These are phyloP conservation scores for Suhomyces bolitotheri DNA, from an alignment of 1,139 yeast species.

Conservation along the genomic window DNA sequence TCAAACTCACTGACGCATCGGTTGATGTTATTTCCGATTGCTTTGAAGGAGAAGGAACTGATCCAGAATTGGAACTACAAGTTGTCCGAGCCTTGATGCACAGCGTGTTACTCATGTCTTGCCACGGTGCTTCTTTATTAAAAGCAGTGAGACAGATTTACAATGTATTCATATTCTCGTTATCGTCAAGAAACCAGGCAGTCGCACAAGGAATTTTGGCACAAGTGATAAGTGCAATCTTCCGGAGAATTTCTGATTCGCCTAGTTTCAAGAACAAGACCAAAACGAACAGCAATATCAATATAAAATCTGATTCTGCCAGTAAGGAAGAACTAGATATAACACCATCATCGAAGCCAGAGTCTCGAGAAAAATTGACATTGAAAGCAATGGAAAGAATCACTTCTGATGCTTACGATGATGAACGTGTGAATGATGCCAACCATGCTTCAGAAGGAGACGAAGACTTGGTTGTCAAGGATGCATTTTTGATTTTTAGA, in stretches of 20 bases:
- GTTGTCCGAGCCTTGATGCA: constrained; percentile 89
- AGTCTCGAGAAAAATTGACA: constrained; percentile 44
- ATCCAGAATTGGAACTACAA: constrained; percentile 84
- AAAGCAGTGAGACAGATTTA: constrained; percentile 93
- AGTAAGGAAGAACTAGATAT: constrained; percentile 20
- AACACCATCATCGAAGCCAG: constrained; percentile 7
- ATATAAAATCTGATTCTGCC: constrained; percentile 22
- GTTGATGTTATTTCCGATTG: constrained; percentile 83
- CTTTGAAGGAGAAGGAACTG: constrained; percentile 90
- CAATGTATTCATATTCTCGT: constrained; percentile 83
- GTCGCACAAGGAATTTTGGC: constrained; percentile 95
- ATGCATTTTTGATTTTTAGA: constrained; percentile 88
- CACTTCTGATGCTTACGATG: constrained; percentile 52
- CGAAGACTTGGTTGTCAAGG: constrained; percentile 74
- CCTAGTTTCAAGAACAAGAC: constrained; percentile 18
- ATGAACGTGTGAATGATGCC: constrained; percentile 52
- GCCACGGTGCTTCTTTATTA: constrained; percentile 86
- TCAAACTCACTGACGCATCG: constrained; percentile 75
- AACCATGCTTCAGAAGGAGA: constrained; percentile 47
- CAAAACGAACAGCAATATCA: constrained; percentile 23
- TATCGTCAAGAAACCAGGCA: constrained; percentile 81
- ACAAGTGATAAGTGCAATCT: constrained; percentile 84
- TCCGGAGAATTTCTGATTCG: constrained; percentile 63
- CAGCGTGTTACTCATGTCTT: constrained; percentile 78
- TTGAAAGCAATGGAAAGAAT: constrained; percentile 57